Percentiles rank a stretch among this genome's conserved stretches.
These are phyloP conservation scores for Cyphellophora europaea DNA, from an alignment of 2,329 filamentous ascomycete species.

Conservation along the genomic window DNA sequence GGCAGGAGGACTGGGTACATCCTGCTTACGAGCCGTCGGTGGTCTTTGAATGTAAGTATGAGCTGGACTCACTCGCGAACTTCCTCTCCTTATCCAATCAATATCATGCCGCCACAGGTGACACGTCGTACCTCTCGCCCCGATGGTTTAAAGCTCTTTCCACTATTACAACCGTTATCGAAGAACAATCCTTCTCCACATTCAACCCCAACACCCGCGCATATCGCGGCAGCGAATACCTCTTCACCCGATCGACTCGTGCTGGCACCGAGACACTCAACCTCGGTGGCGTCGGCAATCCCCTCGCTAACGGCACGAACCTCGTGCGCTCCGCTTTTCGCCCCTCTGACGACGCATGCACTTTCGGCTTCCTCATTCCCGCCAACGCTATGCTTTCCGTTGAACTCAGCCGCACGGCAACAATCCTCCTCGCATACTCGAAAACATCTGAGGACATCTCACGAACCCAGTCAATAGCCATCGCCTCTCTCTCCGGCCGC, in stretches of 20 bases:
- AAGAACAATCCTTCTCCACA: constrained; percentile 70
- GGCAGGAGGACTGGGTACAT: constrained; percentile 75
- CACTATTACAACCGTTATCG: constrained; percentile 62
- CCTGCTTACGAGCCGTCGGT: constrained; percentile 72
- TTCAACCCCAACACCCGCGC: constrained; percentile 60
- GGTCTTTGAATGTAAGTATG: constrained; percentile 98
- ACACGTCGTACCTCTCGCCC: constrained; percentile 65
- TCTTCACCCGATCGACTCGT: constrained; percentile 72
- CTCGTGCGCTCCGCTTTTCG: constrained; percentile 86
- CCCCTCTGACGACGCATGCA: constrained; percentile 90
- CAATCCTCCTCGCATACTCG: constrained; percentile 49
- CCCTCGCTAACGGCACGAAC: constrained; percentile 72
- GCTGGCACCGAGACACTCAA: constrained; percentile 83
- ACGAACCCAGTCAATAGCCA: constrained; percentile 26
- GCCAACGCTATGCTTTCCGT: constrained; percentile 94
- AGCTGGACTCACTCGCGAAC: constrained; percentile 88
- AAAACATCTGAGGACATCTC: constrained; percentile 5
- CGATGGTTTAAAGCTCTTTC: constrained; percentile 74
- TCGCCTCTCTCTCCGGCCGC: constrained; percentile 28
- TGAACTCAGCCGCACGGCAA: constrained; percentile 67
- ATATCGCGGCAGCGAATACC: constrained; percentile 69
- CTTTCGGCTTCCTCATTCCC: constrained; percentile 88
- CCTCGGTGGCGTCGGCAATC: constrained; percentile 79
- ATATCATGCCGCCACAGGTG: constrained; percentile 71
- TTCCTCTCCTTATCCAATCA: constrained; percentile 81